A percentile compares a stretch with the other conserved stretches of the same genome.
These are phyloP conservation scores for Xerocomus potaroensis DNA, from an alignment of 768 basidiomycete genomes.

Conservation along the genomic window DNA sequence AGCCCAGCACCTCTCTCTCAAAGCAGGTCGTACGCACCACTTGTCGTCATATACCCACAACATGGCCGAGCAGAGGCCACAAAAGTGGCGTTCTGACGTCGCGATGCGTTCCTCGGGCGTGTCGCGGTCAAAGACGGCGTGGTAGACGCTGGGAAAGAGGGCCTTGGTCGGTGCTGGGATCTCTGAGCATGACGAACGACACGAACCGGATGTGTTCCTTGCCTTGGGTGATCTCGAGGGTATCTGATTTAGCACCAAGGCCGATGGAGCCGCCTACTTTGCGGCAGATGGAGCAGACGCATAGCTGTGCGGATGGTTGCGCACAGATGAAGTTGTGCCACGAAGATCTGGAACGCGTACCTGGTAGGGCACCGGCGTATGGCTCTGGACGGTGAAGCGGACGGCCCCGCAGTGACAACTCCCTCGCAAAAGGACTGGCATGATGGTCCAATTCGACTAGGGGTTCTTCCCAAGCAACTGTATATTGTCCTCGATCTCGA, in stretches of 20 bases:
- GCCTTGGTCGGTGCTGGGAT: neutral
- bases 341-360: constrained; percentile 22
- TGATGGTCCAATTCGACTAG: constrained; percentile 13
- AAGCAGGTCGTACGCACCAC: constrained; percentile 37
- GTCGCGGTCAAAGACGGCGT: constrained; percentile 56
- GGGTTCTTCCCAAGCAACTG: too few species aligned
- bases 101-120: constrained; percentile 45
- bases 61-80: constrained; percentile 60
- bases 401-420: constrained; percentile 37
- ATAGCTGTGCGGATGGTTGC: too few species aligned
- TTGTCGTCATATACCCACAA: constrained; percentile 57
- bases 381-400: constrained; percentile 36
- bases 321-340: neutral
- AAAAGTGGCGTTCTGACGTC: constrained; percentile 59
- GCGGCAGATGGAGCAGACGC: constrained; percentile 66
- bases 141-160: constrained; percentile 45
- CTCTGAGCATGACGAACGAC: too few species aligned
- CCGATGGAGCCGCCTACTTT: constrained; percentile 70
- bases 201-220: constrained; percentile 50
- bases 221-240: constrained; percentile 48
- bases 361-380: constrained; percentile 63
- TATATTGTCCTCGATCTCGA: too few species aligned
- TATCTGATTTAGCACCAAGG: constrained; percentile 51
- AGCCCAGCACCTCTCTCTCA: too few species aligned
- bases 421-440: constrained; percentile 52